Conservation (phyloP, 345 rosid genomes). For the Camelina laxa region DNA sequence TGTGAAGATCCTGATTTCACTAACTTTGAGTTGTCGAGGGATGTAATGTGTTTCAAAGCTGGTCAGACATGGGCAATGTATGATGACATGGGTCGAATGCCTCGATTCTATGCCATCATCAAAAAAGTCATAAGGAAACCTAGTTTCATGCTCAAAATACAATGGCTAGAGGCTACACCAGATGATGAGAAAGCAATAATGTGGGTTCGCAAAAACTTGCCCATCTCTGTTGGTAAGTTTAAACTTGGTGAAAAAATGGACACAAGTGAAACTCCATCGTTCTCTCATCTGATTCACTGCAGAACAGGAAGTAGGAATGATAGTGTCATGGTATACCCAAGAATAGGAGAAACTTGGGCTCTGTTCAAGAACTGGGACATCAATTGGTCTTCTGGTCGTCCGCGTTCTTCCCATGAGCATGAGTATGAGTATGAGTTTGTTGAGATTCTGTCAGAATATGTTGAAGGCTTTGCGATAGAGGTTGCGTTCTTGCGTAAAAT, state of each 20-base stretch:
- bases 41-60: slow-evolving; percentile 51
- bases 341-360: slow-evolving; percentile 80
- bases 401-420: slow-evolving; percentile 37
- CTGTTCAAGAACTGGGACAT: slow-evolving; percentile 81
- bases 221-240: slow-evolving; percentile 74
- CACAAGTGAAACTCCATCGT: slow-evolving; percentile 50
- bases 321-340: slow-evolving; percentile 58
- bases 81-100: slow-evolving; percentile 69
- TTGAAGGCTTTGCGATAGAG: slow-evolving; percentile 46
- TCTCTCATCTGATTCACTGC: slow-evolving; percentile 68
- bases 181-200: slow-evolving; percentile 50
- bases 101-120: slow-evolving; percentile 81
- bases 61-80: slow-evolving; percentile 85
- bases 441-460: slow-evolving; percentile 63
- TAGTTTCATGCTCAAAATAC: slow-evolving; percentile 56
- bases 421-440: slow-evolving; percentile 70
- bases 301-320: slow-evolving; percentile 42
- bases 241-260: slow-evolving; percentile 42
- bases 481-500: slow-evolving; percentile 67
- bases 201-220: slow-evolving; percentile 62
- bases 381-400: slow-evolving; percentile 52
- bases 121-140: slow-evolving; percentile 51
- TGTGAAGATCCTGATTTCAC: slow-evolving; percentile 71
- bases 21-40: slow-evolving; percentile 63
- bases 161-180: slow-evolving; percentile 83